A percentile compares a stretch with the other conserved stretches of the same genome.
Evolutionary conservation across 1,284 basidiomycete species (phyloP).

Genomic region (Lentinus polychrous): DNA sequence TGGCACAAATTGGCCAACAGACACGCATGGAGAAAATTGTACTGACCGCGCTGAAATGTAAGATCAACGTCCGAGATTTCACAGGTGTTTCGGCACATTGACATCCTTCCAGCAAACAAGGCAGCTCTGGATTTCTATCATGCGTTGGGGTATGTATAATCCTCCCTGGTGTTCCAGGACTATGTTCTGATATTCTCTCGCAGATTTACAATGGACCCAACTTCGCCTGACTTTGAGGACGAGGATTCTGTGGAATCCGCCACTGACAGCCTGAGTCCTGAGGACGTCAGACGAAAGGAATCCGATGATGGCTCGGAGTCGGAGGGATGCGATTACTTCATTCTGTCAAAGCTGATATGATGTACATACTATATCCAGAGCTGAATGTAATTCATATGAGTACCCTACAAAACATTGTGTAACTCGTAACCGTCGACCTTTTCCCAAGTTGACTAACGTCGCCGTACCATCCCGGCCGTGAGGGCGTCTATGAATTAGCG

Average conservation of each 20-base stretch:
- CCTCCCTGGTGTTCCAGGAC: neutral
- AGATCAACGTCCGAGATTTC: neutral
- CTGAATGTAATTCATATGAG: no score
- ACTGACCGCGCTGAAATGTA: slow-evolving; percentile 70
- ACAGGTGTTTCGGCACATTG: neutral
- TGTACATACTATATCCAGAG: slow-evolving; percentile 49
- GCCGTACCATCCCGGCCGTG: neutral
- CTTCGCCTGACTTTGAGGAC: slow-evolving; percentile 41
- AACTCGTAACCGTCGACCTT: no score
- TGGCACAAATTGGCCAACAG: slow-evolving; percentile 42
- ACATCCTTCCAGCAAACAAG: neutral
- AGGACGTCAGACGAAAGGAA: slow-evolving; percentile 10
- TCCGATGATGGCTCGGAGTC: slow-evolving; percentile 13
- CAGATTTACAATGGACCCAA: slow-evolving; percentile 50
- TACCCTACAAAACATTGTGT: no score
- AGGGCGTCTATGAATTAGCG: neutral
- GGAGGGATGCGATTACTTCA: slow-evolving; percentile 45
- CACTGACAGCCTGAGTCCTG: slow-evolving; percentile 6
- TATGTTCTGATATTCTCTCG: neutral
- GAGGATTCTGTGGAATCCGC: slow-evolving; percentile 15
- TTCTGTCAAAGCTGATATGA: slow-evolving; percentile 37
- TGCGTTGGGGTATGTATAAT: slow-evolving; percentile 39
- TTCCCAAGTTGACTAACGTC: no score
- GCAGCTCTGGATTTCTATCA: slow-evolving; percentile 50
- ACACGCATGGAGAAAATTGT: slow-evolving; percentile 61